Base-by-base conservation (phyloP, 148 eudicot genomes). In the Heliosperma pusillum region DNA sequence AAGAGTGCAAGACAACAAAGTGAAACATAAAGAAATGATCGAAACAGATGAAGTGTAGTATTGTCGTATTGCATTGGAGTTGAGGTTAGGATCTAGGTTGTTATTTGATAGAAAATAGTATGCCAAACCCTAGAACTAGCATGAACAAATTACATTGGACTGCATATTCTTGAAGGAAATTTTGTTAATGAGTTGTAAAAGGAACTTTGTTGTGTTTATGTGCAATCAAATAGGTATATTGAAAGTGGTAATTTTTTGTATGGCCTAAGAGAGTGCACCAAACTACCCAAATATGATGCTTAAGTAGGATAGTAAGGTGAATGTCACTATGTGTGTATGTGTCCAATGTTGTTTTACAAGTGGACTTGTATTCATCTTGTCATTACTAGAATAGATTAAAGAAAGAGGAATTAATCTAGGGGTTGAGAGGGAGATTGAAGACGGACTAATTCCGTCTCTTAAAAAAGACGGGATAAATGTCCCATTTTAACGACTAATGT, bases 281-380 rank as follows among this genome's bases (percentile, higher is more conserved):
- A 45, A 69, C 72, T 69, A 47, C 72, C 30, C 30, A 45, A 45
- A 69, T 45, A 69, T 22, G 19, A 69, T 69, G 33, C 57, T 24
- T 69, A 45, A 21, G 10, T 24, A 16, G 68, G 22, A 29, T 40
- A 64, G 21, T 64, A 3, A 59, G 63, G 26, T 29, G 44, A 64
- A 27, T 27, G 16, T 64, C 44, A 64, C 20, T 29, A 29, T 64
- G 16, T 30, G 44, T 5, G 40, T 33, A 33, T 33, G 40, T 33
- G 40, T 7, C 26, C 27, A 0, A 59, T 59, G 63, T 7, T 30
- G 15, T 5, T 30, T 64, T 15, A 29, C 21, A 30, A 30, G 9
- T 29, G 44, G 68, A 44, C 44, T 29, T 4, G 33, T 16, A 3
- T 64, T 29, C 42, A 36, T 10, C 42, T 6, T 36, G 9, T 36